Evolutionary conservation across 116 monocot genomes (phyloP).

Genomic region (Trichopus zeylanicus): DNA sequence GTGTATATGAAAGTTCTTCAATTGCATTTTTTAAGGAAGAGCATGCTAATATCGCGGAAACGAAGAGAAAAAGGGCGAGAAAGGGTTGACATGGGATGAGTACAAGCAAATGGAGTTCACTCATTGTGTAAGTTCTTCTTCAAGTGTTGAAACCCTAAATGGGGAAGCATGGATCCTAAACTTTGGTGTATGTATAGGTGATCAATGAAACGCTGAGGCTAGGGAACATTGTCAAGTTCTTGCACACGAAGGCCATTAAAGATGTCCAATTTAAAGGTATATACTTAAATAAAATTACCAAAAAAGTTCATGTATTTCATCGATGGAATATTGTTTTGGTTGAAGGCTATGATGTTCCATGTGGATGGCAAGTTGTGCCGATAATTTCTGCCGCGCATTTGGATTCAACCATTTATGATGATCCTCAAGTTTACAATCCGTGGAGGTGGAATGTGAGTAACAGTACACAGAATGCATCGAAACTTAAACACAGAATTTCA

Average conservation of each 20-base stretch:
- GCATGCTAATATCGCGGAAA: conserved; percentile 23
- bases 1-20: too few relatives aligned
- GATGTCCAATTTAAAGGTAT: conserved; percentile 49
- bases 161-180: background rate
- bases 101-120: conserved; percentile 53
- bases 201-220: conserved; percentile 46
- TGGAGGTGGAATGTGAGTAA: conserved; percentile 43
- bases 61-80: conserved; percentile 30
- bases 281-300: too few relatives aligned
- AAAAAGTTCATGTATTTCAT: too few relatives aligned
- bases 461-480: too few relatives aligned
- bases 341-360: conserved; percentile 37
- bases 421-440: conserved; percentile 37
- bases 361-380: conserved; percentile 28
- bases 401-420: conserved; percentile 30
- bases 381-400: conserved; percentile 35
- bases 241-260: conserved; percentile 32
- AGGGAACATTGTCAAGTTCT: conserved; percentile 54
- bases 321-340: too few relatives aligned
- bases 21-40: conserved; percentile 23
- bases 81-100: conserved; percentile 37
- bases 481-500: background rate
- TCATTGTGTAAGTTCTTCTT: conserved; percentile 40
- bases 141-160: too few relatives aligned
- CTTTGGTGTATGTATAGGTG: conserved; percentile 14